Evolutionary conservation across 352 stramenopile species (phyloP).

Genomic region (Pythium diclinum): DNA sequence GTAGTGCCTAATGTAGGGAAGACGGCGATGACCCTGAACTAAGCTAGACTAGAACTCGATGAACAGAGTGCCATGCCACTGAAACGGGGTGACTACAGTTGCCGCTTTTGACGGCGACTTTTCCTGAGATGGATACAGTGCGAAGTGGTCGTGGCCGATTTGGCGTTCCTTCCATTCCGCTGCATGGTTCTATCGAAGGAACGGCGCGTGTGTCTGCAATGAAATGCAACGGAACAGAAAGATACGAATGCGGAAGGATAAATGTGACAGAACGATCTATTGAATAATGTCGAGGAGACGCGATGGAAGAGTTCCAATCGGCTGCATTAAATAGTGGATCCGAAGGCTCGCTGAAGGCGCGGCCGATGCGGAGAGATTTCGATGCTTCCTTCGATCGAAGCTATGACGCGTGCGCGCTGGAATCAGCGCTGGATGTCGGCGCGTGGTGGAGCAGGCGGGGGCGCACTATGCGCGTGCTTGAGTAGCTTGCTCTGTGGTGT

Average conservation of each 20-base stretch:
- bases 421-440: slow-evolving; percentile 1
- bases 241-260: neutral
- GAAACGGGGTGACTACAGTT: neutral
- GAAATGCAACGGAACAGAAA: neutral
- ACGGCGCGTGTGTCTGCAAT: neutral
- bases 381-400: slow-evolving; percentile 3
- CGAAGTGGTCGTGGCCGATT: slow-evolving; percentile 4
- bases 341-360: neutral
- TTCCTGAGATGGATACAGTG: slow-evolving; percentile 1
- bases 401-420: slow-evolving; percentile 1
- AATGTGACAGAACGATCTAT: slow-evolving; percentile 5
- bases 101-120: neutral
- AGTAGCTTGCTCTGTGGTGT: neutral
- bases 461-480: neutral
- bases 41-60: neutral
- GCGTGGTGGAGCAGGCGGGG: neutral
- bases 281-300: neutral
- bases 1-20: neutral
- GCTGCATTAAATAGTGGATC: neutral
- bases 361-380: neutral
- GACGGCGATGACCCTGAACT: neutral
- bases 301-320: slow-evolving; percentile 1
- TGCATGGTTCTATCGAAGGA: neutral
- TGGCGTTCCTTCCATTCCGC: slow-evolving; percentile 3
- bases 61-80: neutral